A percentile compares a stretch with the other conserved stretches of the same genome.
Conservation (phyloP, 257 asterid genomes). For the Solanum piurae region DNA sequence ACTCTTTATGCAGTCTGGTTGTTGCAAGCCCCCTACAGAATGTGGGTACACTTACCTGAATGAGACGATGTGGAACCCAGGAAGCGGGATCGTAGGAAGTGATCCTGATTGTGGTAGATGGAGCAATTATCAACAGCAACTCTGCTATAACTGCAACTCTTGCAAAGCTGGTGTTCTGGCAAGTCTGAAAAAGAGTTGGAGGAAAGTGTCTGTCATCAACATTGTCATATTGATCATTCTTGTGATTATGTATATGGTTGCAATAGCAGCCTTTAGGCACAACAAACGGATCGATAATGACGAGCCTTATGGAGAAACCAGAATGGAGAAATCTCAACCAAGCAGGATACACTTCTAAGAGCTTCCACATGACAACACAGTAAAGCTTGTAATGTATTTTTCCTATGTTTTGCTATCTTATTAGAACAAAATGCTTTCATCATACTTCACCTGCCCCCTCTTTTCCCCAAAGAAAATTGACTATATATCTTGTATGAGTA, state of each 20-base stretch:
- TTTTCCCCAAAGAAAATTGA: neutral
- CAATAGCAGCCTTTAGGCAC: constrained; percentile 73
- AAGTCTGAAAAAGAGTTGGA: constrained; percentile 85
- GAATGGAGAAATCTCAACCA: constrained; percentile 88
- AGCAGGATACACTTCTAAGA: constrained; percentile 64
- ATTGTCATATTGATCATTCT: constrained; percentile 54
- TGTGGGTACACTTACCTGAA: constrained; percentile 58
- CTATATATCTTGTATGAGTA: neutral
- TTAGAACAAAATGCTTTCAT: neutral
- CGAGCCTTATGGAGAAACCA: constrained; percentile 56
- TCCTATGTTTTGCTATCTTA: neutral
- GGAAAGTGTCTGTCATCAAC: constrained; percentile 69
- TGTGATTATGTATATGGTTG: constrained; percentile 61
- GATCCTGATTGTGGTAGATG: constrained; percentile 57
- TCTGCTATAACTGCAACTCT: constrained; percentile 67
- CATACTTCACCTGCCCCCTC: neutral
- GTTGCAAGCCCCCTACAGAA: constrained; percentile 86
- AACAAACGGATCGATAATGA: constrained; percentile 54
- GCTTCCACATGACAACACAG: neutral
- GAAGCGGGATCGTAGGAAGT: constrained; percentile 25
- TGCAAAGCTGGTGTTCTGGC: constrained; percentile 89
- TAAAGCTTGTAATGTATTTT: neutral
- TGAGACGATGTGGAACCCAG: constrained; percentile 53
- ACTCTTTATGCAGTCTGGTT: constrained; percentile 55
- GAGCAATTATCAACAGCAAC: constrained; percentile 57